phyloP scores from a whole-genome alignment of 1,139 yeast species.

The Candida freyschussii region DNA sequence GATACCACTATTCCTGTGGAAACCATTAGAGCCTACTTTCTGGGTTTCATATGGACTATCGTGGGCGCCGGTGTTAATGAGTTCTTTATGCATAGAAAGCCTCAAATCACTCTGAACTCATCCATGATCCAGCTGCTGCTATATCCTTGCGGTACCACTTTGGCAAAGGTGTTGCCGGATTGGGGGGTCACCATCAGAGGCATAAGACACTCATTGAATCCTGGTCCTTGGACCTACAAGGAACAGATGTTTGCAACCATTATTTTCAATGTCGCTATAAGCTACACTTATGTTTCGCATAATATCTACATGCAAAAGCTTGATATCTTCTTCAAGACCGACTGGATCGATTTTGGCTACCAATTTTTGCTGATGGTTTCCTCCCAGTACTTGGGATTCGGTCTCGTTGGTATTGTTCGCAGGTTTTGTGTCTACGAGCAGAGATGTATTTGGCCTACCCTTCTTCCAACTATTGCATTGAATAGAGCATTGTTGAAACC shows the following conservation, averaged over 20 bases:
- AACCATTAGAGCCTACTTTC: constrained; percentile 50
- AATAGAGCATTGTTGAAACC: constrained; percentile 44
- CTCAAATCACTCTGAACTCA: constrained; percentile 40
- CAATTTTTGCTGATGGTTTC: constrained; percentile 46
- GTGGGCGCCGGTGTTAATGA: constrained; percentile 53
- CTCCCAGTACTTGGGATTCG: constrained; percentile 58
- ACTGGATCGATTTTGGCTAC: constrained; percentile 41
- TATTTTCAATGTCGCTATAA: constrained; percentile 28
- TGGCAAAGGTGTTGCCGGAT: constrained; percentile 40
- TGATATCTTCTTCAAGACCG: constrained; percentile 9
- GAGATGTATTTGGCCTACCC: constrained; percentile 51
- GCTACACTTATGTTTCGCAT: constrained; percentile 52
- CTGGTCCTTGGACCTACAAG: constrained; percentile 62
- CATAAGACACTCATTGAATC: constrained; percentile 39
- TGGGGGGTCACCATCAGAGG: constrained; percentile 40
- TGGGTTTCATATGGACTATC: constrained; percentile 54
- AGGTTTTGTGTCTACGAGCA: constrained; percentile 52
- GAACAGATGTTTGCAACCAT: constrained; percentile 61
- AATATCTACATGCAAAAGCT: constrained; percentile 48
- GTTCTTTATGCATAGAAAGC: constrained; percentile 53
- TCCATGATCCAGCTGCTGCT: constrained; percentile 52
- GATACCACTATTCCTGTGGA: constrained; percentile 47
- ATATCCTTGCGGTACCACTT: constrained; percentile 48
- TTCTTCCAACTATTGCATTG: constrained; percentile 50
- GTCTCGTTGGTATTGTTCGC: constrained; percentile 56